Evolutionary conservation across 345 rosid species (phyloP), one percentile per base, ranked within the genome.

Genomic region (Brassica juncea): DNA sequence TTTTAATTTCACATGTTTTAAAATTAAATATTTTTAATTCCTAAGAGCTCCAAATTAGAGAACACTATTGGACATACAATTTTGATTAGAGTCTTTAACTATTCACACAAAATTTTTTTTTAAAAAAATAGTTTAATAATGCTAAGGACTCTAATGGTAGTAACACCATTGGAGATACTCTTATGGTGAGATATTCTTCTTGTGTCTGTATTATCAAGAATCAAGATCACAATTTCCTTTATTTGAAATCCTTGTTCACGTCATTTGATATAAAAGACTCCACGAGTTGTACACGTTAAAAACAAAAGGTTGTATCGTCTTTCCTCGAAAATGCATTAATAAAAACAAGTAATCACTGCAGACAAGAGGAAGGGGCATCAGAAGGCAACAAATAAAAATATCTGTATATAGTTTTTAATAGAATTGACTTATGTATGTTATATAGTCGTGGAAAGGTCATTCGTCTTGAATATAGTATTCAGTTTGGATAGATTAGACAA

Each of bases 401-500:
- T 28, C 31, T 28, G 37, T 34, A 34, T 34, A 34, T 34, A 34
- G 37, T 34, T 34, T 34, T 34, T 5, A 5, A 34, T 34, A 34
- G 6, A 34, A 34, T 34, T 7, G 37, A 34, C 37, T 34, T 34
- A 34, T 34, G 37, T 34, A 69, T 42, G 0, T 14, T 42, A 30
- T 66, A 5, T 66, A 49, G 66, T 23, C 11, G 57, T 63, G 58
- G 42, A 63, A 63, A 63, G 23, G 57, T 64, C 58, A 59, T 35
- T 59, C 27, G 69, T 77, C 49, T 70, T 77, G 58, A 52, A 42
- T 44, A 44, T 30, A 27, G 60, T 68, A n/a, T 60, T 23, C 10
- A 2, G 25, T 68, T 39, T 77, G 64, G 42, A 77, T 69, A 31
- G 31, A 72, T 63, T 25, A 54, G 70, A 64, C 28, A 71, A 71